Base-by-base conservation (phyloP, 495 filamentous ascomycete species). In the Eremomyces bilateralis region DNA sequence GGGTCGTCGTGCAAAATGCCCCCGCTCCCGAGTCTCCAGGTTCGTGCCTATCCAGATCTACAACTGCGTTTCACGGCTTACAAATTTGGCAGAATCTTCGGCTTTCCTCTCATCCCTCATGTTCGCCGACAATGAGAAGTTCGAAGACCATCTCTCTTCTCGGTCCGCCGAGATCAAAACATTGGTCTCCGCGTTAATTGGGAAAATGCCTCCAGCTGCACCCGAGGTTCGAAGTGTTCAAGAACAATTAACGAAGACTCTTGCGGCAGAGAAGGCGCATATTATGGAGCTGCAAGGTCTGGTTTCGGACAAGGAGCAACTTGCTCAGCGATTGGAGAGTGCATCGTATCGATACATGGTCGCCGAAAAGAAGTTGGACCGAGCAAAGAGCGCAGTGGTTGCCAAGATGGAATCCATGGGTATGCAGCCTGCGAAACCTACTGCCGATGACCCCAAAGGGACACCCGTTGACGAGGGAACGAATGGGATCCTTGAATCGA, bases 261-360 rank as follows among this genome's bases (percentile, higher is more conserved):
- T 95, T 29, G 75, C 79, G 4, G 62, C 65, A 21, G 76, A 97
- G 46, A 95, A 95, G 49, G 71, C 70, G 24, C 69, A 80, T 39
- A 63, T 74, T 10, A 60, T 71, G 8, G 76, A 88, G 44, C 56
- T 91, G 31, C 81, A 88, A 38, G 69, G 73, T 35, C 60, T 81
- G 2, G 61, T 72, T 21, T 56, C 70, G 5, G 83, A 94, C 42
- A 84, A 88, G 43, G 73, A 91, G 32, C 70, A 78, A 42, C 62
- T 90, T 10, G 77, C 76, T 30, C 77, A 82, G 32, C 74, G 81
- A 33, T 60, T 93, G 8, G 81, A 92, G 41, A 69, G 63, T 34
- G 85, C 88, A 3, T 85, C 81, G 2, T 58, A 85, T 24, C 73
- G 88, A 35, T 93, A 90, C 43, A 79, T 94, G 67, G 74, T 83